Evolutionary conservation across 208 protist species (phyloP).

Genomic region (Trypanosoma vivax): DNA sequence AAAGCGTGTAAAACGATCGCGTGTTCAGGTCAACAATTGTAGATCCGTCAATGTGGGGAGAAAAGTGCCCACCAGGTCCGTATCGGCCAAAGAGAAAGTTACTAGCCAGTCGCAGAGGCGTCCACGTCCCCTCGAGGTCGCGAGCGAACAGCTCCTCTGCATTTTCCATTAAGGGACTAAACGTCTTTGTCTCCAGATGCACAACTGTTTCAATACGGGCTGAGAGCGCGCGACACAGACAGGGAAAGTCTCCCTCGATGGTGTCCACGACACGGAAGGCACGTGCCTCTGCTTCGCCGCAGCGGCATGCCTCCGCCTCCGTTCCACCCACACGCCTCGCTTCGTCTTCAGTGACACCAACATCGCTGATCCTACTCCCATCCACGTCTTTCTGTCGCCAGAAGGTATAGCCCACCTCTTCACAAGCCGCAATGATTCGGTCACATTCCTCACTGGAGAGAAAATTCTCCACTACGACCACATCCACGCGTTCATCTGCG

Average conservation of each 20-base stretch:
- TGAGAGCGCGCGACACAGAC: conserved; percentile 55
- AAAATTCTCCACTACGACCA: conserved; percentile 72
- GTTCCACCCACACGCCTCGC: background rate
- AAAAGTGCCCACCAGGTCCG: conserved; percentile 82
- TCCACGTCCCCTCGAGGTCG: conserved; percentile 79
- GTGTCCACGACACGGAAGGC: conserved; percentile 82
- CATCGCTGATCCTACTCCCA: too few relatives aligned
- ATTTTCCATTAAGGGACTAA: conserved; percentile 41
- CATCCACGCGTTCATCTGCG: conserved; percentile 37
- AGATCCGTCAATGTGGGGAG: conserved; percentile 86
- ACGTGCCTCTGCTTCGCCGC: conserved; percentile 29
- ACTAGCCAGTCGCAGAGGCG: conserved; percentile 49
- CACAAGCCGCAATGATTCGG: conserved; percentile 50
- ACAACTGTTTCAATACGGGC: conserved; percentile 56
- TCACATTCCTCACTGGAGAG: conserved; percentile 71
- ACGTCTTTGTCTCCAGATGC: conserved; percentile 47
- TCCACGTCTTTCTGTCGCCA: conserved; percentile 56
- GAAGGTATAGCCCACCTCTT: conserved; percentile 75
- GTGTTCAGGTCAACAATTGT: conserved; percentile 84
- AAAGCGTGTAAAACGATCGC: conserved; percentile 82
- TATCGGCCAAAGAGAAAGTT: conserved; percentile 85
- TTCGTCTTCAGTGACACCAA: conserved; percentile 26
- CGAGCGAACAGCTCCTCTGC: conserved; percentile 62
- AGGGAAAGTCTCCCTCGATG: conserved; percentile 70
- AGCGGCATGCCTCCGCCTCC: background rate